Conservation (phyloP, 371 early-diverging fungal species). For the Entomophthora muscae region DNA sequence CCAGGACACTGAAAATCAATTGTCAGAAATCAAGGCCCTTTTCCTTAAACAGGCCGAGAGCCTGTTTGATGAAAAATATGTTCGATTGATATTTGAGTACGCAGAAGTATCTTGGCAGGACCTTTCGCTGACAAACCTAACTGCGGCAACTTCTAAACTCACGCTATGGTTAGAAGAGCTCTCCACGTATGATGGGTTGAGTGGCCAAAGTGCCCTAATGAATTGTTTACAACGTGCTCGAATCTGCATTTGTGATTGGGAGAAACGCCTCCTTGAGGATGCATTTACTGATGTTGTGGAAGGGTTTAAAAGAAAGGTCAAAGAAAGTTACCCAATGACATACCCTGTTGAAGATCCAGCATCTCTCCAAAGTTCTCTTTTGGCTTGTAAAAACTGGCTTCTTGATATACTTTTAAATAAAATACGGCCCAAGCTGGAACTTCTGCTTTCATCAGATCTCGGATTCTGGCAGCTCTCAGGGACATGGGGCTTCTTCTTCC, state of each 20-base stretch:
- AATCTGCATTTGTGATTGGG: background rate
- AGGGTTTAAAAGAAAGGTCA: background rate
- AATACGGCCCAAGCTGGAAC: background rate
- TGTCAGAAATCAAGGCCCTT: background rate
- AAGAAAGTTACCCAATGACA: background rate
- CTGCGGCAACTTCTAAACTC: background rate
- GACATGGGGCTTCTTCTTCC: background rate
- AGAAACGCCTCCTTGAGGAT: background rate
- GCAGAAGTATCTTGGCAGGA: background rate
- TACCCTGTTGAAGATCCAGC: background rate
- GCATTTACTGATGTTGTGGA: background rate
- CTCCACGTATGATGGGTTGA: background rate
- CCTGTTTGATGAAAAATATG: background rate
- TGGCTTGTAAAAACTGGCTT: background rate
- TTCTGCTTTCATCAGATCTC: background rate
- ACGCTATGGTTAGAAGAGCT: background rate
- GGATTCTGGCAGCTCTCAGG: conserved; percentile 2
- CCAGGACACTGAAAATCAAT: background rate
- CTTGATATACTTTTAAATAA: background rate
- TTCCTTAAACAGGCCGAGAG: background rate
- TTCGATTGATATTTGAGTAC: background rate
- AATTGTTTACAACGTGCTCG: background rate
- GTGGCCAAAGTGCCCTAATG: background rate
- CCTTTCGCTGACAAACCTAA: background rate
- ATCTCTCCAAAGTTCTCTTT: background rate